A percentile compares a stretch with the other conserved stretches of the same genome.
Conservation (phyloP, 2,329 filamentous ascomycete genomes). For the Colletotrichum tofieldiae region DNA sequence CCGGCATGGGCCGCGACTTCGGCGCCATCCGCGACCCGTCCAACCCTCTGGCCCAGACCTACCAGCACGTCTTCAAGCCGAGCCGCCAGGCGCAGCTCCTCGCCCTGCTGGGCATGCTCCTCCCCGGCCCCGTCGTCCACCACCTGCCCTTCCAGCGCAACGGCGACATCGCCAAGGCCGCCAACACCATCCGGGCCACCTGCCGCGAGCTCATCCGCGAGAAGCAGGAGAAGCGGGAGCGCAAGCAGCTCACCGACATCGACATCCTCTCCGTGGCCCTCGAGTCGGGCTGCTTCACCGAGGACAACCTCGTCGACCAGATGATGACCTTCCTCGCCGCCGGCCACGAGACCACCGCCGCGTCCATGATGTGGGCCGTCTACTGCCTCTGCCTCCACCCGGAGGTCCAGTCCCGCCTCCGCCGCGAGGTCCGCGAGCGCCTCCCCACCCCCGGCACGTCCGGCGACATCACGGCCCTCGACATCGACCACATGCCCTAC, state of each 20-base stretch:
- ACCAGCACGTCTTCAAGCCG: constrained; percentile 70
- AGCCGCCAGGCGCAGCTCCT: constrained; percentile 68
- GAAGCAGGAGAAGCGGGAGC: constrained; percentile 73
- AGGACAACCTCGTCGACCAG: constrained; percentile 88
- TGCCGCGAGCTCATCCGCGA: constrained; percentile 79
- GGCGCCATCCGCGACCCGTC: constrained; percentile 73
- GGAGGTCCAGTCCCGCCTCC: constrained; percentile 76
- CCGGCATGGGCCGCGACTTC: constrained; percentile 82
- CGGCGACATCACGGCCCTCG: constrained; percentile 63
- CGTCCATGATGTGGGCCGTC: constrained; percentile 81
- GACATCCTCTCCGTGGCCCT: constrained; percentile 89
- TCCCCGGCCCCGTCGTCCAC: constrained; percentile 75
- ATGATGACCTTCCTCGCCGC: constrained; percentile 92
- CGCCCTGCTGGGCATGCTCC: constrained; percentile 71
- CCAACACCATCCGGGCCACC: constrained; percentile 72
- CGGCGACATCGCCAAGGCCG: constrained; percentile 71
- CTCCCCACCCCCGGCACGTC: constrained; percentile 66
- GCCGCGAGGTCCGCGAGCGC: constrained; percentile 75
- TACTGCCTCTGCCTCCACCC: constrained; percentile 79
- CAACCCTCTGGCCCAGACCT: constrained; percentile 72
- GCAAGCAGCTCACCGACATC: constrained; percentile 66
- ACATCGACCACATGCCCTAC: constrained; percentile 83
- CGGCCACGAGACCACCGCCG: constrained; percentile 85
- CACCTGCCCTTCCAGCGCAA: constrained; percentile 81
- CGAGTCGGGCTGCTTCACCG: constrained; percentile 80